Conservation (phyloP, 148 eudicot genomes). For the Spergularia marina region DNA sequence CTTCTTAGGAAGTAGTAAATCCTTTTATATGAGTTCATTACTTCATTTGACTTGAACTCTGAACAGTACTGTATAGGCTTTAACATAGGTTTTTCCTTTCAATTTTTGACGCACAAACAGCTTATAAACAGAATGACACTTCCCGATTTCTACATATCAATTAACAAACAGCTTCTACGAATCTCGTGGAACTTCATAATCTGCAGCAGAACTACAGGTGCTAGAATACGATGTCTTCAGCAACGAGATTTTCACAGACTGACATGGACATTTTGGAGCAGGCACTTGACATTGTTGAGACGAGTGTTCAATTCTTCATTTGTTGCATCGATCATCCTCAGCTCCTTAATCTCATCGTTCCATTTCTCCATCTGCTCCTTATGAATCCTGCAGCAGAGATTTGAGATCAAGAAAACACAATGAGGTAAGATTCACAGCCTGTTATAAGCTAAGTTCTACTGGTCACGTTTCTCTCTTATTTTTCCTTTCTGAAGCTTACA, state of each 20-base stretch:
- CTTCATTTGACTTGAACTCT: no score
- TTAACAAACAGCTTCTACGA: neutral
- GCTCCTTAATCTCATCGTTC: conserved; percentile 81
- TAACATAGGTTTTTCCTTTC: neutral
- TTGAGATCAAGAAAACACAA: conserved; percentile 12
- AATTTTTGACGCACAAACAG: neutral
- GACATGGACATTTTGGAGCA: conserved; percentile 57
- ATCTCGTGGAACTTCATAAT: conserved; percentile 1
- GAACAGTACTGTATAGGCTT: no score
- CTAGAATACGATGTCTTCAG: neutral
- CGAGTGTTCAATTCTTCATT: conserved; percentile 62
- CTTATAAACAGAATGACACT: neutral
- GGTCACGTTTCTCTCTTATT: neutral
- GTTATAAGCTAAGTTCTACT: neutral
- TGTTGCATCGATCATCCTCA: conserved; percentile 68
- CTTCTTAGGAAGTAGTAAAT: no score
- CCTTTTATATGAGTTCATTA: no score
- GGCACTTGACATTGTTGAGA: conserved; percentile 64
- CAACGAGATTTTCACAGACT: conserved; percentile 37
- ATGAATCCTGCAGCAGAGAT: conserved; percentile 55
- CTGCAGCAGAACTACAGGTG: conserved; percentile 4
- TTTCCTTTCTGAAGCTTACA: conserved; percentile 38
- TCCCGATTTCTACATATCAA: neutral
- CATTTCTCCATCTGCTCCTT: conserved; percentile 89
- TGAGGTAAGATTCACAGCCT: conserved; percentile 7